phyloP scores from a whole-genome alignment of 2,329 filamentous ascomycete genomes.

The Piedraia hortae region DNA sequence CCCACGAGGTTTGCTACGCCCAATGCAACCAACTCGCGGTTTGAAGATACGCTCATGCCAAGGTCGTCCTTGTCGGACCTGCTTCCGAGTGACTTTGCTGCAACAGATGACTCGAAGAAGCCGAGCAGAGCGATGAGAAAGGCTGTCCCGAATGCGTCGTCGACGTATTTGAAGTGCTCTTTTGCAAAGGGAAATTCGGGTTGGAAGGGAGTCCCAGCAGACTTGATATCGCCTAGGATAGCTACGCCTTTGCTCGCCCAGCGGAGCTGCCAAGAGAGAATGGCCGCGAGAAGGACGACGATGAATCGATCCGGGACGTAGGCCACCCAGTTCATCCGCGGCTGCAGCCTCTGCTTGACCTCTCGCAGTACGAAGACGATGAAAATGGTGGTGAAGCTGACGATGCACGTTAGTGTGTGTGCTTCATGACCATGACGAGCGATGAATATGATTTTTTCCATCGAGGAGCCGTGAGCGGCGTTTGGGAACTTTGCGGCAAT shows the following conservation, averaged over 20 bases:
- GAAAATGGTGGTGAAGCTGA: constrained; percentile 53
- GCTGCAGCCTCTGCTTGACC: constrained; percentile 54
- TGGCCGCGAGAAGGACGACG: constrained; percentile 60
- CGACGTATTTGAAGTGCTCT: constrained; percentile 52
- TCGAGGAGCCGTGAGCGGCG: constrained; percentile 59
- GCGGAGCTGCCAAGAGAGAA: constrained; percentile 46
- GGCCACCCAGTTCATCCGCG: constrained; percentile 50
- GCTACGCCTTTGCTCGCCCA: constrained; percentile 64
- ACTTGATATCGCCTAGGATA: constrained; percentile 57
- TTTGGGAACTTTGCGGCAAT: constrained; percentile 32
- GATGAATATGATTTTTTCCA: constrained; percentile 66
- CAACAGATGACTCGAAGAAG: constrained; percentile 96
- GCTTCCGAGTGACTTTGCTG: constrained; percentile 61
- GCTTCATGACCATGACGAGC: constrained; percentile 34
- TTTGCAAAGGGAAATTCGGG: constrained; percentile 68
- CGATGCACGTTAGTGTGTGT: constrained; percentile 46
- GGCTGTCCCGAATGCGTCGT: constrained; percentile 64
- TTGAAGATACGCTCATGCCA: constrained; percentile 61
- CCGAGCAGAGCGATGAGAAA: constrained; percentile 84
- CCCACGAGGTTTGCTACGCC: constrained; percentile 79
- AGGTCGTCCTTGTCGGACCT: constrained; percentile 32
- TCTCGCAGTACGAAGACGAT: constrained; percentile 72
- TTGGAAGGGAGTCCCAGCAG: constrained; percentile 39
- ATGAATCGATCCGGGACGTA: constrained; percentile 81
- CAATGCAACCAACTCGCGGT: constrained; percentile 75